Percentiles rank a stretch among this genome's conserved stretches.
These are phyloP conservation scores for Phytophthora boehmeriae DNA, from an alignment of 352 stramenopile genomes.

Conservation along the genomic window DNA sequence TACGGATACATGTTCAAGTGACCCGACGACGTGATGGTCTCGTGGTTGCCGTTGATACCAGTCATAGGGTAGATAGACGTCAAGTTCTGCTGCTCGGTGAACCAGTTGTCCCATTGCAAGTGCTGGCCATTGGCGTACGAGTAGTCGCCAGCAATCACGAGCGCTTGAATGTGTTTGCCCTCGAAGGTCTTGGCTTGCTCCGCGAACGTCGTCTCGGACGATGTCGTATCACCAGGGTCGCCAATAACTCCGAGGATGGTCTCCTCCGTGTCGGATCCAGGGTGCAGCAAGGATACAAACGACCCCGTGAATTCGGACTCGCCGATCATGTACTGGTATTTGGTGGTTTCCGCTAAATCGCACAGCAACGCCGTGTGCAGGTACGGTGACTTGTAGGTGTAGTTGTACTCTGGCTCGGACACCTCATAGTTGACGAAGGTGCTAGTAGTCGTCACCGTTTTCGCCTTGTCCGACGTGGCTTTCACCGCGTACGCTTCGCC, in stretches of 20 bases:
- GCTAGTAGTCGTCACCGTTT: constrained; percentile 27
- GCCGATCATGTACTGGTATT: constrained; percentile 55
- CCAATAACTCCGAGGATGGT: constrained; percentile 50
- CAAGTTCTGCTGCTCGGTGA: constrained; percentile 54
- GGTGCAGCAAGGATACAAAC: constrained; percentile 37
- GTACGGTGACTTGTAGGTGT: constrained; percentile 54
- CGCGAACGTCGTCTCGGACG: constrained; percentile 38
- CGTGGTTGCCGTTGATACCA: constrained; percentile 73
- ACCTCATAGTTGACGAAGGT: constrained; percentile 45
- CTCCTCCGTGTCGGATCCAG: constrained; percentile 39
- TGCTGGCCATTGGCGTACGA: constrained; percentile 74
- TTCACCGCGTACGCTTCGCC: constrained; percentile 38
- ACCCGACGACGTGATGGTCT: constrained; percentile 47
- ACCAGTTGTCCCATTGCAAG: constrained; percentile 76
- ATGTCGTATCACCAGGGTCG: constrained; percentile 47
- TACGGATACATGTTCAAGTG: constrained; percentile 56
- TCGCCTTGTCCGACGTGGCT: constrained; percentile 19
- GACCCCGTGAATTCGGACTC: constrained; percentile 39
- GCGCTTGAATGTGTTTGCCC: constrained; percentile 41
- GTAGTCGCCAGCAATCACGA: constrained; percentile 67
- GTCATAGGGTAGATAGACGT: constrained; percentile 49
- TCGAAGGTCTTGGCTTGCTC: constrained; percentile 43
- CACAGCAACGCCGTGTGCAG: constrained; percentile 60
- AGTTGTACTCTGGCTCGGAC: constrained; percentile 47
- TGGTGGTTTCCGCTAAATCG: constrained; percentile 39